Base-by-base conservation (phyloP, 257 asterid genomes). In the Leonotis leonurus region DNA sequence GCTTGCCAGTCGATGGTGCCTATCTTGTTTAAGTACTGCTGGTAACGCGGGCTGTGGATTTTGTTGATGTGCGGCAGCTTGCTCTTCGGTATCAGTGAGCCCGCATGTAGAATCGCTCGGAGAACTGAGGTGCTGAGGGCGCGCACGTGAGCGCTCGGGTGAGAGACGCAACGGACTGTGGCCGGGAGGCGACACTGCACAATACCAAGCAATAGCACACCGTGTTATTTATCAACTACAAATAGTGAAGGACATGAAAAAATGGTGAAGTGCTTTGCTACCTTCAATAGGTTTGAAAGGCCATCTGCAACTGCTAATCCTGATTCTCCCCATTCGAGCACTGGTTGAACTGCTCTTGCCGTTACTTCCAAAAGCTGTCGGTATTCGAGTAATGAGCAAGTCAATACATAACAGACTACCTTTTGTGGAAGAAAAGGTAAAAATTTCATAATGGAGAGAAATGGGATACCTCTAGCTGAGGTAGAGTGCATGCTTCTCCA, bases 401-500 rank as follows among this genome's bases (percentile, higher is more conserved):
- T 65, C 14, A 71, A 32, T 70, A 46, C 20, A 61, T n/a, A 22
- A n/a, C n/a, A n/a, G n/a, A n/a, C n/a, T n/a, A n/a, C n/a, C n/a
- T n/a, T 30, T 51, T 33, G 55, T 51, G 57, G 51, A 33, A 40
- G 1, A 13, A 39, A 13, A 4, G 12, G 12, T 7, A 21, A 14
- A 41, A 36, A n/a, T n/a, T 36, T 24, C 10, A 41, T 40, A 21
- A 25, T 41, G 56, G 7, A 27, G n/a, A n/a, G 68, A 7, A 27
- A 55, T 41, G 61, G 33, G 39, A 44, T 73, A 93, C 99, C 99
- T 93, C 99, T 49, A 93, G 83, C 78, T 93, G 99, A 0, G 97
- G 96, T 66, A 89, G 80, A 73, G 99, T 93, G 86, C 97, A 93
- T 56, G 99, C 99, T 89, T 89, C 99, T 55, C 97, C 99, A 69